Evolutionary conservation across 192 early-diverging fungal species (phyloP), one percentile per base, ranked within the genome.

Genomic region (Coemansia sp.): DNA sequence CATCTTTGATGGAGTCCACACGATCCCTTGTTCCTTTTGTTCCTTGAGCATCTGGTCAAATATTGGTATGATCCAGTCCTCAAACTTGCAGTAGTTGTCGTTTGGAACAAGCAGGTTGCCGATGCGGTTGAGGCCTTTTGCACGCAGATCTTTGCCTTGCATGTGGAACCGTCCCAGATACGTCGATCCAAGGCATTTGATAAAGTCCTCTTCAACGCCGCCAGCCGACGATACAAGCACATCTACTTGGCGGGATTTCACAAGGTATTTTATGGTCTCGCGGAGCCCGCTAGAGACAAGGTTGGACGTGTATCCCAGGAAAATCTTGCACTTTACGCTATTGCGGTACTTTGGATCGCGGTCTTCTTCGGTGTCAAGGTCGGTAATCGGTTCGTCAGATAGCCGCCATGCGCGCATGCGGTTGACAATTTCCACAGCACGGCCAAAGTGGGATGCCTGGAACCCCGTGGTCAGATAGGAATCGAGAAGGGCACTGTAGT

Each of bases 51-150:
- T 89, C 59, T 91, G 82, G 74, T 99, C 97, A 63, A 99, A 76
- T 60, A 99, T 90, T 8, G 96, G 96, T 24, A 96, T 85, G 8
- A 99, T 86, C 97, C 97, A 99, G 78, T 99, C 96, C 84, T 99
- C 97, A 81, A 99, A 99, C 71, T 94, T 91, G 87, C 96, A 97
- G 76, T 99, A 99, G 77, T 99, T 99, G 71, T 98, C 92, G 79
- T 99, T 99, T 2, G 97, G 97, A 10, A 99, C 95, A 61, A 98
- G 76, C 62, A 99, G 85, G 78, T 99, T 99, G 35, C 97, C 97
- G 52, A 96, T 98, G 24, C 97, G 88, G 77, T 99, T 99, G 43
- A 99, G 76, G 0, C 96, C 97, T 68, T 94, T 89, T 68, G 87
- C 88, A 45, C 97, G 89, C 66, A 99, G 78, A 15, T 89, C 88